phyloP scores from a whole-genome alignment of 106 monocot species.

The Platanthera zijinensis region DNA sequence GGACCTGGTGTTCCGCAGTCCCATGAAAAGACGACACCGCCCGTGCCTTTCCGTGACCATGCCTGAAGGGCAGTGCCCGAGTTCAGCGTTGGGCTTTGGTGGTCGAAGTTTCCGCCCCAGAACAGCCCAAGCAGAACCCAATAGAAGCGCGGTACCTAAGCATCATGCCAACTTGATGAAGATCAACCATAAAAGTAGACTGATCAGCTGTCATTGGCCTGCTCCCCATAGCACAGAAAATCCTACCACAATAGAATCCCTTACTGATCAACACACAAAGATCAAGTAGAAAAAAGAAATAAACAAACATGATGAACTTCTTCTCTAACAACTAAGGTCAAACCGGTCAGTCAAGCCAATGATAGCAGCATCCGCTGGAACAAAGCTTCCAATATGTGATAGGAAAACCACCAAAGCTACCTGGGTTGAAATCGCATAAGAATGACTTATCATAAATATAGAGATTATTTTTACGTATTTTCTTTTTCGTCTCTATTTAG shows the following conservation, averaged over 20 bases:
- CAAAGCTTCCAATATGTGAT: slow-evolving; percentile 97
- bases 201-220: slow-evolving; percentile 76
- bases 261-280: not conserved
- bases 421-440: slow-evolving; percentile 27
- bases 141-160: slow-evolving; percentile 44
- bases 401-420: slow-evolving; percentile 96
- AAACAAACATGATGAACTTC: not conserved
- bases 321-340: not conserved
- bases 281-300: not conserved
- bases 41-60: no score
- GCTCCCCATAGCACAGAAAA: slow-evolving; percentile 91
- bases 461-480: no score
- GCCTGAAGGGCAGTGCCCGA: no score
- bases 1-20: no score
- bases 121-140: not conserved
- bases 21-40: no score
- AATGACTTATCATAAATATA: not conserved
- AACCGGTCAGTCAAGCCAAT: slow-evolving; percentile 93
- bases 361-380: slow-evolving; percentile 87
- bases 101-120: not conserved
- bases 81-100: no score
- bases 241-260: slow-evolving; percentile 30
- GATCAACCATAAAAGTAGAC: slow-evolving; percentile 97
- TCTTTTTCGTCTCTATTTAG: no score
- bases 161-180: slow-evolving; percentile 99